Evolutionary conservation across 2,329 filamentous ascomycete species (phyloP).

Genomic region (Leptographium lundbergii): DNA sequence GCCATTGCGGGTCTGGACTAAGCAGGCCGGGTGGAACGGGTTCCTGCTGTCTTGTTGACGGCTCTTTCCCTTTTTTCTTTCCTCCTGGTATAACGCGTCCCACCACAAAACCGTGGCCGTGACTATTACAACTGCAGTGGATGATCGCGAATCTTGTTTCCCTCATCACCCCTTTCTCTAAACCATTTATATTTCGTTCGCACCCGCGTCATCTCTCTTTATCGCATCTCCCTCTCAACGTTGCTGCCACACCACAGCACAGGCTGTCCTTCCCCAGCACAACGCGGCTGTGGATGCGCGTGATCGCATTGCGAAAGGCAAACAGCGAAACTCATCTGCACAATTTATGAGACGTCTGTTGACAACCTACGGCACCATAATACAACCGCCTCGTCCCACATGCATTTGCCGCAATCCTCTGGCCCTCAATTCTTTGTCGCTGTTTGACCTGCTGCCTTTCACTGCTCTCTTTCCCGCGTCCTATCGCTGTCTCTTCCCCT

Average conservation of each 20-base stretch:
- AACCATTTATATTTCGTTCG: neutral
- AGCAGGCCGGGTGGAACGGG: constrained; percentile 4
- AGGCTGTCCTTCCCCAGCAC: neutral
- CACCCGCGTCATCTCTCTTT: neutral
- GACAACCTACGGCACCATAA: neutral
- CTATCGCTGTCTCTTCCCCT: neutral
- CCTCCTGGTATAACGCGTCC: constrained; percentile 5
- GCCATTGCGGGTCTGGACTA: constrained; percentile 1
- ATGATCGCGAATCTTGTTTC: neutral
- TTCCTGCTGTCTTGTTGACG: constrained; percentile 4
- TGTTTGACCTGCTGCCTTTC: neutral
- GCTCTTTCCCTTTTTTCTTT: constrained; percentile 4
- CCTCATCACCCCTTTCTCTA: neutral
- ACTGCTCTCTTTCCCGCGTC: neutral
- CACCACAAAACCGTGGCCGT: constrained; percentile 2
- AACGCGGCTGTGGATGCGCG: constrained; percentile 1
- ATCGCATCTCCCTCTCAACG: neutral
- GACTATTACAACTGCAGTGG: neutral
- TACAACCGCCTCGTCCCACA: neutral
- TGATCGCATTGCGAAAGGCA: neutral
- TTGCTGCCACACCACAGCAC: neutral
- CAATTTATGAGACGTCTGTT: neutral
- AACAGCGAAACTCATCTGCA: neutral
- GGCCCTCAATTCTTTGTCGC: neutral
- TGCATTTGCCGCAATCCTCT: neutral